These are phyloP conservation scores for Cercospora brassicicola DNA, from an alignment of 2,329 filamentous ascomycete genomes.

Conservation along the genomic window DNA sequence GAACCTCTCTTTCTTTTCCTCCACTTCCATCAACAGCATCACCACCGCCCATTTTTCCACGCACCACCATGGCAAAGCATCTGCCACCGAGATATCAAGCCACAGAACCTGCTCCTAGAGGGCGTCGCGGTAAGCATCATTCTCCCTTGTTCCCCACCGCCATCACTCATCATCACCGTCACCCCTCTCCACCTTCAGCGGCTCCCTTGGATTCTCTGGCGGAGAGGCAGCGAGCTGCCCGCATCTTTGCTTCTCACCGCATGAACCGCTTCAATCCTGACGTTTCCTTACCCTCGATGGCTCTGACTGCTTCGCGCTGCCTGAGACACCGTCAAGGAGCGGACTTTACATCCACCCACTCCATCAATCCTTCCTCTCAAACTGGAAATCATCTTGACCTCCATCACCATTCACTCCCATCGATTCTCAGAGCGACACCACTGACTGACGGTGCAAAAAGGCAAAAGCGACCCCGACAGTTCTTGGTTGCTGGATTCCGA, in stretches of 20 bases:
- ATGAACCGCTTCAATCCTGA: not conserved
- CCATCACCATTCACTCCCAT: not conserved
- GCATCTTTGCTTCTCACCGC: not conserved
- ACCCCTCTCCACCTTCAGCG: not conserved
- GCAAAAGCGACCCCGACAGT: not conserved
- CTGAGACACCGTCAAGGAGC: not conserved
- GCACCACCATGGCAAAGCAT: not conserved
- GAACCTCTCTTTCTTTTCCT: not conserved
- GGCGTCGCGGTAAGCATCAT: not conserved
- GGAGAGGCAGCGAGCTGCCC: not conserved
- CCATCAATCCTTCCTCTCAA: not conserved
- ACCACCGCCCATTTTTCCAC: not conserved
- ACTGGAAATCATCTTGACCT: not conserved
- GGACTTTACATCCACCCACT: not conserved
- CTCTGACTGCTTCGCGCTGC: not conserved
- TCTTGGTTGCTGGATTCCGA: not conserved
- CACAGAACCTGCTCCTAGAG: not conserved
- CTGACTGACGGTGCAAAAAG: not conserved
- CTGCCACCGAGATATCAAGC: not conserved
- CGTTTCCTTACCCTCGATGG: not conserved
- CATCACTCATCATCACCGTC: not conserved
- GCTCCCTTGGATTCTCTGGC: not conserved
- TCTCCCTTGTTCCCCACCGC: not conserved
- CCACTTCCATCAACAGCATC: not conserved
- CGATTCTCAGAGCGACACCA: not conserved